phyloP scores from a whole-genome alignment of 306 rosid genomes.

The Alnus glutinosa region DNA sequence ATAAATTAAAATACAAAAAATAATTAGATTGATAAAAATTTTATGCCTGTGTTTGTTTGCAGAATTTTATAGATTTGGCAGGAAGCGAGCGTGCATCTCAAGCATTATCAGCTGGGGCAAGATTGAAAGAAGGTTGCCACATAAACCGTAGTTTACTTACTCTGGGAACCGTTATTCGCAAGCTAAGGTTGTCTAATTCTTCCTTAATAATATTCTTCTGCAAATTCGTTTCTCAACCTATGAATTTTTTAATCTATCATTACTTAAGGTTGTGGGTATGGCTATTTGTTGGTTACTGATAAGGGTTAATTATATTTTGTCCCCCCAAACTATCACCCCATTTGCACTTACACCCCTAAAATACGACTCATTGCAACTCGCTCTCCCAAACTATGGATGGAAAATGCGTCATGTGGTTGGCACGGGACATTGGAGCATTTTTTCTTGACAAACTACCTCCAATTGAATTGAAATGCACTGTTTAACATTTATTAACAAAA shows the following conservation, averaged over 20 bases:
- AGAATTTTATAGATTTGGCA: conserved; percentile 97
- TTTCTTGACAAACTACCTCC: too few species aligned
- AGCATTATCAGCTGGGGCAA: conserved; percentile 83
- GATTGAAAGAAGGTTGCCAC: conserved; percentile 98
- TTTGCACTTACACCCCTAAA: too few species aligned
- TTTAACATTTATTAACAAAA: too few species aligned
- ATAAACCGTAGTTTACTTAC: conserved; percentile 98
- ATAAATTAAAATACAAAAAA: neutral
- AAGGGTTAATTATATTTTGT: too few species aligned
- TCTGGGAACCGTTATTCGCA: conserved; percentile 91
- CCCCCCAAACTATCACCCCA: too few species aligned
- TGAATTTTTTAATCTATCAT: neutral
- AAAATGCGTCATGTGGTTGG: too few species aligned
- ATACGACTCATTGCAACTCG: too few species aligned
- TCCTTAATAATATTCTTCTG: conserved; percentile 30
- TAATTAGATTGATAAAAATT: conserved; percentile 2
- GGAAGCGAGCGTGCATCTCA: conserved; percentile 99
- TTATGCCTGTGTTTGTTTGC: conserved; percentile 37
- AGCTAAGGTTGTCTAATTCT: conserved; percentile 70
- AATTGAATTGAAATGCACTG: too few species aligned
- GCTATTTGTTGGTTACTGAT: neutral
- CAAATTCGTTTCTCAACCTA: neutral
- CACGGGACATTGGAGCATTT: too few species aligned
- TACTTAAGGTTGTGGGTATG: neutral
- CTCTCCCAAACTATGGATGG: too few species aligned